Percentiles rank a stretch among this genome's conserved stretches.
Conservation (phyloP, 2,329 filamentous ascomycete genomes). For the Diplodia corticola region DNA sequence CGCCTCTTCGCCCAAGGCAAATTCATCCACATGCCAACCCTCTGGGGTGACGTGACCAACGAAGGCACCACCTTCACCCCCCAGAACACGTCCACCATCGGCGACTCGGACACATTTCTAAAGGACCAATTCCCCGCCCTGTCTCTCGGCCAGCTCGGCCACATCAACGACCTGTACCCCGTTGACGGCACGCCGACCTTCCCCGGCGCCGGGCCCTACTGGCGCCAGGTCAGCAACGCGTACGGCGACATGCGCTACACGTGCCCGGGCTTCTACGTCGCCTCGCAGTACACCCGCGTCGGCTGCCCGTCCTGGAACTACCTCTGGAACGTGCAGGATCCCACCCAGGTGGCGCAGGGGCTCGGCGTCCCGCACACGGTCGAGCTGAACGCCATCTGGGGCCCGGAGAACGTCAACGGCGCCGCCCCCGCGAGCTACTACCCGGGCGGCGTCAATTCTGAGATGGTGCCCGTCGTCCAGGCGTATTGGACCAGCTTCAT, state of each 20-base stretch:
- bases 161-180: slow-evolving; percentile 59
- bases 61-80: slow-evolving; percentile 66
- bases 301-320: slow-evolving; percentile 63
- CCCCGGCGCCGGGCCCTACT: slow-evolving; percentile 54
- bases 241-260: slow-evolving; percentile 68
- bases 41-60: slow-evolving; percentile 60
- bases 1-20: slow-evolving; percentile 50
- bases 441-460: slow-evolving; percentile 53
- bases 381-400: slow-evolving; percentile 68
- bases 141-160: slow-evolving; percentile 50
- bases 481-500: slow-evolving; percentile 77
- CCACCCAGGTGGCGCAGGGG: slow-evolving; percentile 53
- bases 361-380: slow-evolving; percentile 67
- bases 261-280: slow-evolving; percentile 61
- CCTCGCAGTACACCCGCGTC: slow-evolving; percentile 42
- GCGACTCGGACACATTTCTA: slow-evolving; percentile 57
- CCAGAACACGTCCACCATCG: slow-evolving; percentile 46
- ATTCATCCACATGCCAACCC: slow-evolving; percentile 55
- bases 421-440: slow-evolving; percentile 58
- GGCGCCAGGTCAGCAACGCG: slow-evolving; percentile 58
- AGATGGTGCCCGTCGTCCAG: slow-evolving; percentile 62
- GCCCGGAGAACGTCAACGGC: slow-evolving; percentile 56
- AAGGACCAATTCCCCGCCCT: slow-evolving; percentile 60
- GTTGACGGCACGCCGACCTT: slow-evolving; percentile 46
- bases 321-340: slow-evolving; percentile 67